These are phyloP conservation scores for Pythium sp. DNA, from an alignment of 352 stramenopile species.

Conservation along the genomic window DNA sequence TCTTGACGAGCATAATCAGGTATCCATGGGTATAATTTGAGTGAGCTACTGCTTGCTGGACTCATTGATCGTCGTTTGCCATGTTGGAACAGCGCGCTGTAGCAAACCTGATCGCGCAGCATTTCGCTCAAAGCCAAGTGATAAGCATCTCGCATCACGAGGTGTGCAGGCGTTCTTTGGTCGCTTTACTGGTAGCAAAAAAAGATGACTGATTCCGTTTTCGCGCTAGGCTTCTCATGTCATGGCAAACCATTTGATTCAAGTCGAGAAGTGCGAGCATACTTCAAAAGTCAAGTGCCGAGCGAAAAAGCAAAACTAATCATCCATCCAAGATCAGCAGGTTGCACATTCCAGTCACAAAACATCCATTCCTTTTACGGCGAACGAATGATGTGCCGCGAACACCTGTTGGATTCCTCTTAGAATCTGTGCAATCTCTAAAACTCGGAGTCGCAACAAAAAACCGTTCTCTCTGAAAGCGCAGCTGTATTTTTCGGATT, in stretches of 20 bases:
- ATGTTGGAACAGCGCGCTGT: background rate
- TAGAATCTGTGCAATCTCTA: no score
- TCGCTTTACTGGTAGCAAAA: background rate
- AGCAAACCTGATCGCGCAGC: background rate
- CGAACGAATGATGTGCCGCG: no score
- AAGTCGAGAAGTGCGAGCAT: constrained; percentile 27
- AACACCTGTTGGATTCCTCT: no score
- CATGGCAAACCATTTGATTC: constrained; percentile 24
- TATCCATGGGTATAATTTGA: background rate
- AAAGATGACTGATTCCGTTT: background rate
- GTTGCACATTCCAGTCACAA: background rate
- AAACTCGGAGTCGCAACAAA: no score
- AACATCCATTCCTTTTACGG: no score
- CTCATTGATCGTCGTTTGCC: background rate
- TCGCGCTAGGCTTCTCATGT: background rate
- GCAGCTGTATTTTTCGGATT: no score
- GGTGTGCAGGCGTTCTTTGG: background rate
- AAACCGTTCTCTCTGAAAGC: no score
- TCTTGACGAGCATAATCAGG: constrained; percentile 1
- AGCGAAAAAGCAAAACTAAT: constrained; percentile 1
- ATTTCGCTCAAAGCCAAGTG: background rate
- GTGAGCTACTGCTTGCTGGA: background rate
- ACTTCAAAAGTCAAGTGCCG: constrained; percentile 10
- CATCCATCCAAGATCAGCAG: background rate
- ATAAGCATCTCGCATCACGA: background rate